Percentiles rank a stretch among this genome's conserved stretches.
phyloP scores from a whole-genome alignment of 148 eudicot genomes.

The Rhododendron ovatum region DNA sequence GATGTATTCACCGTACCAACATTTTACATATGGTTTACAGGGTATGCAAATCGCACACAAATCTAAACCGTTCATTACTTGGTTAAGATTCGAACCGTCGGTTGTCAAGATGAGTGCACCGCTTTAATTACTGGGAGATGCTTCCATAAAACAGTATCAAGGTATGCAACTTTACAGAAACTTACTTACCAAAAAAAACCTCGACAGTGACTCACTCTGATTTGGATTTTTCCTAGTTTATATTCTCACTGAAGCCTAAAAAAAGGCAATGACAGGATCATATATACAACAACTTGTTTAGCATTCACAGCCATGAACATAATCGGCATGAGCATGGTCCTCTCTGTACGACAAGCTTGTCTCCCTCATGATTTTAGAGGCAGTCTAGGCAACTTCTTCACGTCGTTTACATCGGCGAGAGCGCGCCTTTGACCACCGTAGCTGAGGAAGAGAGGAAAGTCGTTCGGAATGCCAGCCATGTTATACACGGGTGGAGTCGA shows the following conservation, averaged over 20 bases:
- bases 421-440: constrained; percentile 44
- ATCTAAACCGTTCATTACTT: too few species aligned
- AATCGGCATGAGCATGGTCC: constrained; percentile 67
- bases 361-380: constrained; percentile 35
- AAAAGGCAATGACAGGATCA: constrained; percentile 49
- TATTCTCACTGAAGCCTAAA: constrained; percentile 28
- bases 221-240: not conserved
- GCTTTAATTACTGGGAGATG: too few species aligned
- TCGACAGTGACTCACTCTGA: not conserved
- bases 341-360: constrained; percentile 36
- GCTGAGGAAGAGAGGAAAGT: constrained; percentile 33
- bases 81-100: too few species aligned
- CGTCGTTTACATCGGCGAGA: constrained; percentile 18
- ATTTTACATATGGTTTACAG: too few species aligned
- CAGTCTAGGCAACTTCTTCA: constrained; percentile 26
- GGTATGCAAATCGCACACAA: too few species aligned
- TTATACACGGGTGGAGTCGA: constrained; percentile 30
- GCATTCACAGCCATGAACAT: constrained; percentile 48
- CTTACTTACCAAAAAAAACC: too few species aligned
- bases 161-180: too few species aligned
- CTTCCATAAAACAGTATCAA: too few species aligned
- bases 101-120: too few species aligned
- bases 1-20: too few species aligned
- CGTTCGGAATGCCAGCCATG: constrained; percentile 28
- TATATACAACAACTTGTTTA: constrained; percentile 36